Evolutionary conservation across 2,329 filamentous ascomycete genomes (phyloP).

Genomic region (Cercospora janseana): DNA sequence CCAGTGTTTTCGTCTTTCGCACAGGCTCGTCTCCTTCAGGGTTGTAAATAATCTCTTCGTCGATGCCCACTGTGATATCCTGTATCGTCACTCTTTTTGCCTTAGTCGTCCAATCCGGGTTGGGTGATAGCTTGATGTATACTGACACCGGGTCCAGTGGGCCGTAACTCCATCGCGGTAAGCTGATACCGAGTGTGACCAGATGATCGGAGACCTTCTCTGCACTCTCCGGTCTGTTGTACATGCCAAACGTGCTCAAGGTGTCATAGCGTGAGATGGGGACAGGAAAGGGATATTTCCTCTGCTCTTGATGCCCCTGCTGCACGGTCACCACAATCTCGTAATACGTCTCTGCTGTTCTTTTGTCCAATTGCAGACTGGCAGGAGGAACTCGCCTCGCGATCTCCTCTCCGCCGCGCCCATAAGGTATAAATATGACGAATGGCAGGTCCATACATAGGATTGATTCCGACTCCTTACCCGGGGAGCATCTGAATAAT

Average conservation of each 20-base stretch:
- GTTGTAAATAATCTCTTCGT: conserved; percentile 98
- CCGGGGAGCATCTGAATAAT: conserved; percentile 79
- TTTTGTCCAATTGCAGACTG: conserved; percentile 82
- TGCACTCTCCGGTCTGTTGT: conserved; percentile 89
- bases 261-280: conserved; percentile 93
- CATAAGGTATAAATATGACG: conserved; percentile 94
- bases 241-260: conserved; percentile 98
- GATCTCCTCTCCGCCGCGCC: conserved; percentile 83
- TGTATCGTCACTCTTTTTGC: conserved; percentile 89
- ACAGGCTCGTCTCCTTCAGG: conserved; percentile 77
- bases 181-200: conserved; percentile 84
- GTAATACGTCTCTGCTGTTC: conserved; percentile 96
- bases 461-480: conserved; percentile 81
- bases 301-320: conserved; percentile 81
- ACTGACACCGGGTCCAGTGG: conserved; percentile 93
- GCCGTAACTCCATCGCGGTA: conserved; percentile 95
- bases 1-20: conserved; percentile 81
- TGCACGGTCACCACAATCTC: conserved; percentile 95
- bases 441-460: conserved; percentile 97
- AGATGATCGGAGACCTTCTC: conserved; percentile 85
- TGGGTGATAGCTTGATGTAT: conserved; percentile 90
- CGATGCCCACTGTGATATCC: conserved; percentile 88
- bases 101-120: conserved; percentile 86
- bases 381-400: conserved; percentile 88
- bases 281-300: conserved; percentile 87